phyloP scores from a whole-genome alignment of 2,329 filamentous ascomycete genomes.

The Rachicladosporium sp. region DNA sequence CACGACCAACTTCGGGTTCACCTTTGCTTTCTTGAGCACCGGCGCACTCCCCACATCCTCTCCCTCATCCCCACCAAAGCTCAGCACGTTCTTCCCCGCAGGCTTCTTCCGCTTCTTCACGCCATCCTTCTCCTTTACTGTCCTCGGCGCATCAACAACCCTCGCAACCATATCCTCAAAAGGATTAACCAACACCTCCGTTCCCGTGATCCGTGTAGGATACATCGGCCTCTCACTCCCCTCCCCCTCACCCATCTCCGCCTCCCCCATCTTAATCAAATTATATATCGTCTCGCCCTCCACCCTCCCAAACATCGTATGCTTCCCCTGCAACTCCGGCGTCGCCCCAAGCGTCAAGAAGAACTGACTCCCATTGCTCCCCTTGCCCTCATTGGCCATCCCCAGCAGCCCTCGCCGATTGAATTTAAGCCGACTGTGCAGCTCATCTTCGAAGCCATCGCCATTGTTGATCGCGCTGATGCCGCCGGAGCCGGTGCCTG shows the following conservation, averaged over 20 bases:
- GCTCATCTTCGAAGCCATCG: slow-evolving; percentile 73
- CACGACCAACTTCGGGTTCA: slow-evolving; percentile 60
- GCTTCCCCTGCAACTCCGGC: slow-evolving; percentile 75
- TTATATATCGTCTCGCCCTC: slow-evolving; percentile 95
- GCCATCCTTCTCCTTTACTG: slow-evolving; percentile 39
- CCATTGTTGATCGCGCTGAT: slow-evolving; percentile 86
- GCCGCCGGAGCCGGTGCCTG: slow-evolving; percentile 80
- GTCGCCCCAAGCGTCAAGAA: slow-evolving; percentile 82
- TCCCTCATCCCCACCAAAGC: slow-evolving; percentile 58
- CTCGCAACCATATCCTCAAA: slow-evolving; percentile 71
- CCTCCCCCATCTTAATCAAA: slow-evolving; percentile 82
- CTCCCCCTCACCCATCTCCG: slow-evolving; percentile 57
- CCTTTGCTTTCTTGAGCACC: slow-evolving; percentile 63
- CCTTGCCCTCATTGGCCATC: slow-evolving; percentile 83
- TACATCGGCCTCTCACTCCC: slow-evolving; percentile 75
- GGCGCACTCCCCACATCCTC: slow-evolving; percentile 44
- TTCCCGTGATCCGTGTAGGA: slow-evolving; percentile 61
- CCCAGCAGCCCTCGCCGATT: slow-evolving; percentile 79
- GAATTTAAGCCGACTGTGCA: slow-evolving; percentile 85
- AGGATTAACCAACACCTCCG: slow-evolving; percentile 69
- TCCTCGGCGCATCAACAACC: slow-evolving; percentile 42
- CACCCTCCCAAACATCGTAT: slow-evolving; percentile 86
- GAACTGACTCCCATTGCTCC: slow-evolving; percentile 91
- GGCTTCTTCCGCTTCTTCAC: slow-evolving; percentile 55
- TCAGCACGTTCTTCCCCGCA: slow-evolving; percentile 62